Conservation (phyloP, 139 green algal genomes). For the Chlorella sp. region DNA sequence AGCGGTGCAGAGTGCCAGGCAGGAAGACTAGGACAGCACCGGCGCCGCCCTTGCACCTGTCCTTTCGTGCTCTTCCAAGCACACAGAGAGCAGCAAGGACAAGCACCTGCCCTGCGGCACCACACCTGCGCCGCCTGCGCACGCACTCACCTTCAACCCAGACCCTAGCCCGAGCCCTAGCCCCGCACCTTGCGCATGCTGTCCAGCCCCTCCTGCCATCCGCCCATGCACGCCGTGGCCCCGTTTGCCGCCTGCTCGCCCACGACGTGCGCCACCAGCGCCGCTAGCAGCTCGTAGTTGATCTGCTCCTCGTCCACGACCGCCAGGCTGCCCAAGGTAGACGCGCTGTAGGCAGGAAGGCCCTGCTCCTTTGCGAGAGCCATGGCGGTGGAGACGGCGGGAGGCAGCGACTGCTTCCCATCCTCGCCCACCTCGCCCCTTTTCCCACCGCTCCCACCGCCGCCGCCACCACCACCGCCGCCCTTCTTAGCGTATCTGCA, state of each 20-base stretch:
- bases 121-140: too few relatives aligned
- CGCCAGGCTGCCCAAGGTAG: slow-evolving; percentile 47
- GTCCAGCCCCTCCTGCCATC: slow-evolving; percentile 20
- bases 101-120: too few relatives aligned
- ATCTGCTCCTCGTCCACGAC: slow-evolving; percentile 69
- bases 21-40: slow-evolving; percentile 83
- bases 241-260: slow-evolving; percentile 19
- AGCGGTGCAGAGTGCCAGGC: too few relatives aligned
- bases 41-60: too few relatives aligned
- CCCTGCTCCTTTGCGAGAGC: not conserved
- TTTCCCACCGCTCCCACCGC: not conserved
- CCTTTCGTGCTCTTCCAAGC: too few relatives aligned
- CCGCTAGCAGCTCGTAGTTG: slow-evolving; percentile 86
- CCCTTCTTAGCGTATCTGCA: slow-evolving; percentile 27
- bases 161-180: not conserved
- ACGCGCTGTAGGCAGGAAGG: slow-evolving; percentile 32
- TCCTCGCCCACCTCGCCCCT: too few relatives aligned
- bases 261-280: slow-evolving; percentile 61
- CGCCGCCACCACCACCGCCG: not conserved
- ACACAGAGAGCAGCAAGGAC: too few relatives aligned
- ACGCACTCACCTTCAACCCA: too few relatives aligned
- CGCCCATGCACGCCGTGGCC: slow-evolving; percentile 32
- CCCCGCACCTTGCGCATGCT: not conserved
- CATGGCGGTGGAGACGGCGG: too few relatives aligned
- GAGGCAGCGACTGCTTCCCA: too few relatives aligned